Evolutionary conservation across 108 stramenopile genomes (phyloP).

Genomic region (Nitzschia putrida): DNA sequence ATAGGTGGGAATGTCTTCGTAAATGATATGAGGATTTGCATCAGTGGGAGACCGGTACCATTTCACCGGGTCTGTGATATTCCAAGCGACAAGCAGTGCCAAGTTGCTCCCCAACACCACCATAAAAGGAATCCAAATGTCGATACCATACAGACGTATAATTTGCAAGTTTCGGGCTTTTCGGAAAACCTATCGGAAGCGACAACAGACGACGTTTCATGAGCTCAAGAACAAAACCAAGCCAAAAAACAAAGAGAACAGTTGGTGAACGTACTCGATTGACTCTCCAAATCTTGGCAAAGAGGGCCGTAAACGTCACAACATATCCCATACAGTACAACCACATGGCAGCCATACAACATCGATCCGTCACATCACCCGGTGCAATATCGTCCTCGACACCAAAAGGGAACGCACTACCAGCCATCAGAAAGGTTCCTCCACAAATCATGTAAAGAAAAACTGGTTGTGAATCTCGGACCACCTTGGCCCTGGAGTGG

Average conservation of each 20-base stretch:
- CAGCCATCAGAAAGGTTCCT: conserved; percentile 63
- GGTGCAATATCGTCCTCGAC: conserved; percentile 42
- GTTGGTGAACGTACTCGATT: conserved; percentile 27
- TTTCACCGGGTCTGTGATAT: conserved; percentile 19
- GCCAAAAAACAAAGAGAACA: not conserved
- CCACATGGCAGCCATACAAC: conserved; percentile 44
- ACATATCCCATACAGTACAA: conserved; percentile 54
- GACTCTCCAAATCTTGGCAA: conserved; percentile 61
- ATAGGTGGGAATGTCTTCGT: conserved; percentile 12
- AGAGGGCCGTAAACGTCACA: conserved; percentile 48
- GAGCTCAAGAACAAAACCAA: not conserved
- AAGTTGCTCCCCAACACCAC: conserved; percentile 32
- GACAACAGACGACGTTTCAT: too few relatives aligned
- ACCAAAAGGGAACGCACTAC: conserved; percentile 40
- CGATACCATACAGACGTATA: conserved; percentile 20
- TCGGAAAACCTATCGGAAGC: conserved; percentile 26
- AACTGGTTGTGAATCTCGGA: conserved; percentile 53
- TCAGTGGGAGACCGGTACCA: conserved; percentile 15
- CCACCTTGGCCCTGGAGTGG: conserved; percentile 13
- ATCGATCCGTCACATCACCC: not conserved
- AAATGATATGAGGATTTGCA: not conserved
- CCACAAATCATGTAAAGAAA: conserved; percentile 59
- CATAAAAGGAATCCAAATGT: conserved; percentile 38
- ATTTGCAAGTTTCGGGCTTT: conserved; percentile 28
- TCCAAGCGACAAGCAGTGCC: conserved; percentile 32